Base-by-base conservation (phyloP, 2,329 filamentous ascomycete species). In the Stylonectria norvegica region DNA sequence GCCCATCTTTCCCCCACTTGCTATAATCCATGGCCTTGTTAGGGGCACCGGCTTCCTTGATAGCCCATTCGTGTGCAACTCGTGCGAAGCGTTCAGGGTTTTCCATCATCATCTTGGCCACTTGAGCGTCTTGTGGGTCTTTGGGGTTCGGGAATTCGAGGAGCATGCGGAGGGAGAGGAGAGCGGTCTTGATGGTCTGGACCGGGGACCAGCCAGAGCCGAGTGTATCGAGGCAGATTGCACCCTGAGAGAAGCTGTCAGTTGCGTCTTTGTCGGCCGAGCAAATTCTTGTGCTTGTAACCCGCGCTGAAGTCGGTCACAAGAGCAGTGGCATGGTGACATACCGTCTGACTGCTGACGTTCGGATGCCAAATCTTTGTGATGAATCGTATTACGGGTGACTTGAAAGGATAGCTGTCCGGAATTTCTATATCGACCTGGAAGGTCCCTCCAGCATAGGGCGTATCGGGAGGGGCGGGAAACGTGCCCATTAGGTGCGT, bases 341-440 rank as follows among this genome's bases (percentile, higher is more conserved):
- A 59, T 69, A 95, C 89, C 28, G 90, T 96, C 62, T 93, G 86
- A 58, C 86, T 91, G 74, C 87, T 94, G 68, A 98, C 81, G 61
- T 98, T 98, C 22, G 93, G 93, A 64, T 98, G 93, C 90, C 90
- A 98, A 55, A 97, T 85, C 66, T 85, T 90, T 49, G 93, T 98
- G 50, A 85, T 79, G 60, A 97, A 97, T 56, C 81, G 85, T 85
- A 98, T 97, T 43, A 79, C 66, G 4, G 93, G 93, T 4, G 91
- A 88, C 55, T 89, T 86, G 71, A 98, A 98, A 0, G 93, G 93
- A 59, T 98, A 98, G 53, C 86, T 86, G 47, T 78, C 78, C 0
- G 91, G 90, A 38, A 98, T 93, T 56, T 77, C 78, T 56, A 98
- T 93, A 58, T 95, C 87, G 52, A 98, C 80, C 12, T 77, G 67